phyloP scores from a whole-genome alignment of 345 rosid species.

The Syzygium oleosum region DNA sequence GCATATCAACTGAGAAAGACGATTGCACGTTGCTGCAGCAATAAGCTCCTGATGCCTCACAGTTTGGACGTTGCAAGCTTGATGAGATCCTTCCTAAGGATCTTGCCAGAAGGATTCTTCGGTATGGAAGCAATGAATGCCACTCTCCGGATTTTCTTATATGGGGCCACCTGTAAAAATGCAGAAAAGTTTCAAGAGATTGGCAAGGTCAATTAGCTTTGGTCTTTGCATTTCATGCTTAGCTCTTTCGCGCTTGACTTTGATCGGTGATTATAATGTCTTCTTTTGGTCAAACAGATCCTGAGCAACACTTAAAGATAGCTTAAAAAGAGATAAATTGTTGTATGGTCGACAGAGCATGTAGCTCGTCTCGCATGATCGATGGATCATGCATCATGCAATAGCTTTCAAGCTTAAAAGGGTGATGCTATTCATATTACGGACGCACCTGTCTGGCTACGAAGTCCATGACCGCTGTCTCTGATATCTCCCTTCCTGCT shows the following conservation, averaged over 20 bases:
- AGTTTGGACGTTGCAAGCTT: slow-evolving; percentile 73
- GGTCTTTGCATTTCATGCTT: neutral
- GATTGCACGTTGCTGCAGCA: neutral
- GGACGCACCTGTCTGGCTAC: slow-evolving; percentile 46
- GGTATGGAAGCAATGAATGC: slow-evolving; percentile 55
- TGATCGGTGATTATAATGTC: neutral
- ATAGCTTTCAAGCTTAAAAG: neutral
- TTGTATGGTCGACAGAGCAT: neutral
- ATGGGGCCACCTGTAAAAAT: slow-evolving; percentile 63
- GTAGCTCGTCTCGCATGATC: neutral
- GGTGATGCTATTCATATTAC: neutral
- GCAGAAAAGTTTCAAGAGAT: neutral
- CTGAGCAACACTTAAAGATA: neutral
- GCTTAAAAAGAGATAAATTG: neutral
- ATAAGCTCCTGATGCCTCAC: slow-evolving; percentile 9
- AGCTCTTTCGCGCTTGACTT: neutral
- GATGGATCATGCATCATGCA: neutral
- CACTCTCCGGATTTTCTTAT: slow-evolving; percentile 62
- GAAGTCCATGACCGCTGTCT: slow-evolving; percentile 50
- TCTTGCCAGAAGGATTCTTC: slow-evolving; percentile 77
- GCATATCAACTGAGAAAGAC: neutral
- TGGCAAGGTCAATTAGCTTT: neutral
- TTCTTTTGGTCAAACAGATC: neutral
- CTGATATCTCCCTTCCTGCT: slow-evolving; percentile 40
- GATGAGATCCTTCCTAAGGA: slow-evolving; percentile 76